Evolutionary conservation across 345 rosid species (phyloP).

Genomic region (Microcos paniculata): DNA sequence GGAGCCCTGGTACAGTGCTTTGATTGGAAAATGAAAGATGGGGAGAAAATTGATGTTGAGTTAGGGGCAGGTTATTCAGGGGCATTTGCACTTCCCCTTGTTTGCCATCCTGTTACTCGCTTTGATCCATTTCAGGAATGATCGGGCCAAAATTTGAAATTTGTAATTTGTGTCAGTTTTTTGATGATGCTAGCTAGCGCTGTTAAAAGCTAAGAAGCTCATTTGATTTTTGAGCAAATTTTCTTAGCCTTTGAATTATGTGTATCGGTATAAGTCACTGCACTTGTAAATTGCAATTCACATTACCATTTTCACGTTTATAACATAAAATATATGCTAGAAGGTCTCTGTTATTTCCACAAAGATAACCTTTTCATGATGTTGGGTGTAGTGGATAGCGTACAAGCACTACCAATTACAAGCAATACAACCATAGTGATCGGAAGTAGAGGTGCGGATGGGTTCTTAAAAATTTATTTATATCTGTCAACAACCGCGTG

Average conservation of each 20-base stretch:
- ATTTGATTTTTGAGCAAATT: not conserved
- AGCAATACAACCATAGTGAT: no score
- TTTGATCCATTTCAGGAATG: slow-evolving; percentile 8
- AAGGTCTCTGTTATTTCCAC: no score
- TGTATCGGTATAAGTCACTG: no score
- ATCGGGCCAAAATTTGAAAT: not conserved
- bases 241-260: not conserved
- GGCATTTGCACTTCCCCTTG: slow-evolving; percentile 51
- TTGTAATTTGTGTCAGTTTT: not conserved
- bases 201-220: not conserved
- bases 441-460: no score
- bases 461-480: no score
- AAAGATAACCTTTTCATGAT: no score
- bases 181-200: not conserved
- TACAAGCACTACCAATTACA: no score
- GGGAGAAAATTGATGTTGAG: slow-evolving; percentile 20
- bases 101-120: slow-evolving; percentile 37
- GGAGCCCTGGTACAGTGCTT: slow-evolving; percentile 50
- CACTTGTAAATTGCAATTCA: not conserved
- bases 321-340: no score
- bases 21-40: slow-evolving; percentile 40
- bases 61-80: slow-evolving; percentile 28
- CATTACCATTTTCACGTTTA: no score
- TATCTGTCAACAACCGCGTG: no score
- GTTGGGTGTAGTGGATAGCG: no score